Percentiles rank a stretch among this genome's conserved stretches.
These are phyloP conservation scores for Trichophyton mentagrophytes DNA, from an alignment of 2,329 filamentous ascomycete species.

Conservation along the genomic window DNA sequence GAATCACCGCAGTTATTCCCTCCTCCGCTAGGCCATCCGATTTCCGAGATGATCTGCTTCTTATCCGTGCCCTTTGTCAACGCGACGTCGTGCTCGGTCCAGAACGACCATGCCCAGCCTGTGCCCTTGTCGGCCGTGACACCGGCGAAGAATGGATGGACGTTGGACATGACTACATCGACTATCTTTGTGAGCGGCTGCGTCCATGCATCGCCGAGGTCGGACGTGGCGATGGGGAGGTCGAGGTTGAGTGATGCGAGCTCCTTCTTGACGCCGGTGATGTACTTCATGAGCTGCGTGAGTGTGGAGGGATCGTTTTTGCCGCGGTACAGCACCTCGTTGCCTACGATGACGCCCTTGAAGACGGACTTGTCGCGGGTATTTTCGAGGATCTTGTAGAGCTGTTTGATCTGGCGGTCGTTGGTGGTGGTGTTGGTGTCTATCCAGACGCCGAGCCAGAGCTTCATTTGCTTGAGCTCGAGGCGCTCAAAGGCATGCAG, in stretches of 20 bases:
- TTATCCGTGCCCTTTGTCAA: conserved; percentile 50
- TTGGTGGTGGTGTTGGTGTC: conserved; percentile 76
- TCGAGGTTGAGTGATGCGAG: conserved; percentile 53
- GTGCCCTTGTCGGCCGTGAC: conserved; percentile 55
- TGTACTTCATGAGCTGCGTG: conserved; percentile 48
- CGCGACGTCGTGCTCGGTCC: conserved; percentile 53
- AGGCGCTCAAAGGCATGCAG: conserved; percentile 67
- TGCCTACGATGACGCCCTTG: conserved; percentile 51
- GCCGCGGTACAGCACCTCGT: conserved; percentile 48
- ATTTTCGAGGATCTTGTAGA: conserved; percentile 67
- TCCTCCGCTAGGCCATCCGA: conserved; percentile 77
- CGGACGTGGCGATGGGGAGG: conserved; percentile 72
- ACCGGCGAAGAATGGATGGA: conserved; percentile 91
- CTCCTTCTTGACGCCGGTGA: conserved; percentile 58
- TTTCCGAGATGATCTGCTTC: conserved; percentile 75
- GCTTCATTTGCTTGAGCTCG: conserved; percentile 59
- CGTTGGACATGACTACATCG: conserved; percentile 90
- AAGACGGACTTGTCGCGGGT: conserved; percentile 36
- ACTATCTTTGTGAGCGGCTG: conserved; percentile 53
- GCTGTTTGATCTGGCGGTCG: conserved; percentile 63
- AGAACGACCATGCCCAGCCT: conserved; percentile 73
- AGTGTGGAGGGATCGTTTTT: conserved; percentile 50
- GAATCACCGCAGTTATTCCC: conserved; percentile 61
- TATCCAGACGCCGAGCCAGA: conserved; percentile 94
- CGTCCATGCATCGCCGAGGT: conserved; percentile 82